Conservation (phyloP, 805 yeast genomes). For the Vanderwaltozyma tropicalis region DNA sequence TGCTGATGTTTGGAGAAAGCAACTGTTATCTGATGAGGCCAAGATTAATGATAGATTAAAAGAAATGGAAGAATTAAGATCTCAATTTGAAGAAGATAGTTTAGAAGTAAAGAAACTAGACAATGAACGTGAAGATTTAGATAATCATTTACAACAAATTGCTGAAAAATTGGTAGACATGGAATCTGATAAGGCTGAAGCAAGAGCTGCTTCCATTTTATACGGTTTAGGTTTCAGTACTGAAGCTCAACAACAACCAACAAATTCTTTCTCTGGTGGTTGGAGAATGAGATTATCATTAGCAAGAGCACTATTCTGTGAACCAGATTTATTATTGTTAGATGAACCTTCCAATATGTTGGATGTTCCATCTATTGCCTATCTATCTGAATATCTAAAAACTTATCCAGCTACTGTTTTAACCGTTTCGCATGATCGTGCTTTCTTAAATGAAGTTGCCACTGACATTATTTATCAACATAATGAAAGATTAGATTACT, state of each 20-base stretch:
- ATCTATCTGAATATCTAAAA: slow-evolving; percentile 79
- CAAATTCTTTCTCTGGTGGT: slow-evolving; percentile 96
- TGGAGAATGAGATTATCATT: slow-evolving; percentile 99
- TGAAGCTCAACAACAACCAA: slow-evolving; percentile 72
- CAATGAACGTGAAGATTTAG: slow-evolving; percentile 82
- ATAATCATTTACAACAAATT: slow-evolving; percentile 64
- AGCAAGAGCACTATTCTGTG: slow-evolving; percentile 95
- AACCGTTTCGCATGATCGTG: slow-evolving; percentile 96
- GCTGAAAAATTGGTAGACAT: slow-evolving; percentile 77
- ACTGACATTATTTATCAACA: slow-evolving; percentile 98
- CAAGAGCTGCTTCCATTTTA: slow-evolving; percentile 88
- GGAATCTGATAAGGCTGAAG: slow-evolving; percentile 96
- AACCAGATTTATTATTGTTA: slow-evolving; percentile 82
- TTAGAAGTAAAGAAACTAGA: slow-evolving; percentile 71
- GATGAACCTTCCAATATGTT: slow-evolving; percentile 99
- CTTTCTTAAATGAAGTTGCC: slow-evolving; percentile 94
- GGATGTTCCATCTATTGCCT: slow-evolving; percentile 98
- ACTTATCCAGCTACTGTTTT: slow-evolving; percentile 85
- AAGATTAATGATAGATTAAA: slow-evolving; percentile 62
- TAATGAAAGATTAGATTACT: slow-evolving; percentile 91
- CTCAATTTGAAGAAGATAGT: slow-evolving; percentile 66
- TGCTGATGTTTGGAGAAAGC: slow-evolving; percentile 99
- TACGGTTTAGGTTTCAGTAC: slow-evolving; percentile 89
- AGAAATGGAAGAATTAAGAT: slow-evolving; percentile 61
- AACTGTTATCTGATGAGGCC: slow-evolving; percentile 63